phyloP scores from a whole-genome alignment of 2,329 filamentous ascomycete species.

The Verticillium nonalfalfae region DNA sequence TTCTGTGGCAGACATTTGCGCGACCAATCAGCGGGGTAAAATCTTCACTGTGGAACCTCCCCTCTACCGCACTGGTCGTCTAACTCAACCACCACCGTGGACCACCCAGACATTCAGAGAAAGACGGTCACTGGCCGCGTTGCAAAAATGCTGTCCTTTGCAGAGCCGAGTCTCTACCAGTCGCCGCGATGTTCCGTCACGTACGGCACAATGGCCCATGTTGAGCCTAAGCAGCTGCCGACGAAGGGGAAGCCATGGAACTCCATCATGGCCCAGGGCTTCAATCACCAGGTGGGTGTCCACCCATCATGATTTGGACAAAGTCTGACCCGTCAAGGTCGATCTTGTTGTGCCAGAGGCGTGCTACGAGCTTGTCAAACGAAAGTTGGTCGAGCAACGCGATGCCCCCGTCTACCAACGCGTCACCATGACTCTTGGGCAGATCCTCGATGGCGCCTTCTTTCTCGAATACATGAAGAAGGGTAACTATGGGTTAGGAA shows the following conservation, averaged over 20 bases:
- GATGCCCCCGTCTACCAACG: slow-evolving; percentile 50
- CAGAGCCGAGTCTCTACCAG: slow-evolving; percentile 41
- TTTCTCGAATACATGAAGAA: slow-evolving; percentile 81
- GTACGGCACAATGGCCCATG: slow-evolving; percentile 59
- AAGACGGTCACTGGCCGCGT: no score
- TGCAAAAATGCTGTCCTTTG: slow-evolving; percentile 36
- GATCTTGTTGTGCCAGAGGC: slow-evolving; percentile 70
- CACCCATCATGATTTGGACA: no score
- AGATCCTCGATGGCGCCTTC: slow-evolving; percentile 68
- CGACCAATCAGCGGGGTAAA: not conserved
- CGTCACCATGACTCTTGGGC: slow-evolving; percentile 65
- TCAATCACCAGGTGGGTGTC: slow-evolving; percentile 57
- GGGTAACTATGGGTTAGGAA: slow-evolving; percentile 36
- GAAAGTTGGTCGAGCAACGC: slow-evolving; percentile 37
- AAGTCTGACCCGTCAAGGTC: slow-evolving; percentile 31
- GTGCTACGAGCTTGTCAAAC: slow-evolving; percentile 45
- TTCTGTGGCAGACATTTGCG: not conserved
- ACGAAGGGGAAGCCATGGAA: slow-evolving; percentile 72
- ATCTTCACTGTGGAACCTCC: not conserved
- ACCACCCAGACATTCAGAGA: not conserved
- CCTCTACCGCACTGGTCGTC: not conserved
- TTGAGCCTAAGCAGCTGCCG: slow-evolving; percentile 65
- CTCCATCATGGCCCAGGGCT: slow-evolving; percentile 56
- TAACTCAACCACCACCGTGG: not conserved
- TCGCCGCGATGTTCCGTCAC: slow-evolving; percentile 68